Conservation (phyloP, 768 basidiomycete species). For the Mycena alexandri region DNA sequence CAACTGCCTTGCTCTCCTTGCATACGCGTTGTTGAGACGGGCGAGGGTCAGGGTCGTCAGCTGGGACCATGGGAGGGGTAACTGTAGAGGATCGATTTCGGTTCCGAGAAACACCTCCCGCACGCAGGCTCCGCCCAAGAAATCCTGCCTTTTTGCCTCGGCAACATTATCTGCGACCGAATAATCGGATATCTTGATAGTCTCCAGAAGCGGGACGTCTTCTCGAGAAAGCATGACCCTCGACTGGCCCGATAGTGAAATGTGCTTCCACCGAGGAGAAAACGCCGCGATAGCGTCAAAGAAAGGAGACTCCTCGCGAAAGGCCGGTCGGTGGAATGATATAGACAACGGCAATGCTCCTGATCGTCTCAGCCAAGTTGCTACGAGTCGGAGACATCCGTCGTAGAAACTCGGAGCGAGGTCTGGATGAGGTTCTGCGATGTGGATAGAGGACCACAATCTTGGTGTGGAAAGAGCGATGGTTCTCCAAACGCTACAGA, state of each 20-base stretch:
- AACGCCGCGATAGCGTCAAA: background rate
- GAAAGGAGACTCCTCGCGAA: background rate
- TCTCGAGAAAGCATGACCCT: background rate
- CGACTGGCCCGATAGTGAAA: background rate
- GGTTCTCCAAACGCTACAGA: conserved; percentile 46
- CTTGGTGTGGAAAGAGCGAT: conserved; percentile 42
- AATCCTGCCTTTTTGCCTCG: background rate
- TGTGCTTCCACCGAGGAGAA: conserved; percentile 13
- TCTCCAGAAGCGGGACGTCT: background rate
- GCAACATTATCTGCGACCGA: background rate
- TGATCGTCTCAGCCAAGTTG: conserved; percentile 10
- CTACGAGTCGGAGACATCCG: conserved; percentile 5
- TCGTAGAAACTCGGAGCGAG: background rate
- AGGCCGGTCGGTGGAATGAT: background rate
- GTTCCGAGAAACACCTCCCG: conserved; percentile 1
- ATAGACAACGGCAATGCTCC: conserved; percentile 21
- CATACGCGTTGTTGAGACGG: too few species aligned
- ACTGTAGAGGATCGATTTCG: background rate
- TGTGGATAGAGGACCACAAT: conserved; percentile 41
- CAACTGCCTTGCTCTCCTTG: background rate
- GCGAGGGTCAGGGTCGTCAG: conserved; percentile 1
- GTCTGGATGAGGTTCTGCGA: conserved; percentile 4
- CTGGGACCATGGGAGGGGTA: conserved; percentile 7
- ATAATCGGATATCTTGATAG: conserved; percentile 4
- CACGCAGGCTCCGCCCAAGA: background rate